Evolutionary conservation across 768 basidiomycete genomes (phyloP), one percentile per base, ranked within the genome.

Genomic region (Ramaria rubella): DNA sequence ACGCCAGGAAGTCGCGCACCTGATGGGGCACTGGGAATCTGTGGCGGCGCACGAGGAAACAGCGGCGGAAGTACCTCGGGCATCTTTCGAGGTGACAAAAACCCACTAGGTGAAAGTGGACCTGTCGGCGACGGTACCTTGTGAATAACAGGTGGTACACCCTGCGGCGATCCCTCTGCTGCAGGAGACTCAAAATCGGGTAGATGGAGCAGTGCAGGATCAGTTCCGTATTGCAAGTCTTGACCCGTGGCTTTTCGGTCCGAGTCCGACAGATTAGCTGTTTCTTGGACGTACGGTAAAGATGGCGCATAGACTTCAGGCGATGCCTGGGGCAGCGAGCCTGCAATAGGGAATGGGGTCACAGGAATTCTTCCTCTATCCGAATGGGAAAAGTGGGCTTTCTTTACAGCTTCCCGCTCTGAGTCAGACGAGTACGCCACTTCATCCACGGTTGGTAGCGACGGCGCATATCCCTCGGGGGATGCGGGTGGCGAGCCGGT

Each of bases 1-100:
- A 34, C 60, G n/a, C 66, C 61, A 19, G 61, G 61, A 29, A 62
- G 59, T 7, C 23, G 49, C 17, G 63, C 45, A 9, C 62, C 54
- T n/a, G 68, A 65, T 24, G 62, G 60, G 23, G 62, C 46, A n/a
- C 58, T 14, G 11, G 60, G 60, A 6, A 57, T 26, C 15, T 36
- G 60, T 3, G 61, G 59, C 6, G 63, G 60, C 1, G 70, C 63
- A 2, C 69, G 64, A n/a, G 67, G 61, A 45, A 70, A 64, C 12
- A 68, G 66, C 12, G 71, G 62, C 0, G 69, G 66, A 44, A 67
- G 60, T 17, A 63, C 60, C 49, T 29, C 57, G 21, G 49, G 52
- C 21, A 50, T 53, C 29, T 52, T 49, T 7, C 33, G 52, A 38
- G 54, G 21, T 29, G 49, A 38, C 9, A 63, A 45, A 36, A 61